Conservation (phyloP, 2,329 filamentous ascomycete species). For the Lecanicillium sp. region DNA sequence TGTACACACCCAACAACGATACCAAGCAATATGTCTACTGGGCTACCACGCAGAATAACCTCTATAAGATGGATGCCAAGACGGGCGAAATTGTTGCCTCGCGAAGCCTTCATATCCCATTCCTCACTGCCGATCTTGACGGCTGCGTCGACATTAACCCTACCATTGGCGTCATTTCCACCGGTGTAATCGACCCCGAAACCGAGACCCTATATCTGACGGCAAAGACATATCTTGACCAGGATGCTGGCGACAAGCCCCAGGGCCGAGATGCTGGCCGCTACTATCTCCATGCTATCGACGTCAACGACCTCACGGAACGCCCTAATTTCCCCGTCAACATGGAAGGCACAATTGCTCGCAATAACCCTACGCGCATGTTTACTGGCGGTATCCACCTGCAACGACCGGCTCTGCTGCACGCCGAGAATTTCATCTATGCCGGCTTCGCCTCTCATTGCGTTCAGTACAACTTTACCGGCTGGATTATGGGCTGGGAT, state of each 20-base stretch:
- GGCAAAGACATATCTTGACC: conserved; percentile 32
- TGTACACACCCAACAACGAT: conserved; percentile 38
- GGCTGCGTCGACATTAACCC: conserved; percentile 40
- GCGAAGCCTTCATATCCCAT: conserved; percentile 40
- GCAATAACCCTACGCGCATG: conserved; percentile 37
- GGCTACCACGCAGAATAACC: conserved; percentile 48
- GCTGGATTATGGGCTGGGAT: conserved; percentile 41
- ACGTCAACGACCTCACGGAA: conserved; percentile 28
- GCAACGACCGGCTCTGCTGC: conserved; percentile 39
- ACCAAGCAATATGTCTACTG: conserved; percentile 45
- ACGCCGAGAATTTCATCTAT: conserved; percentile 38
- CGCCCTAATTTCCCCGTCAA: conserved; percentile 36
- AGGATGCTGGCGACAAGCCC: conserved; percentile 17
- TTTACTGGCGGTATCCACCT: conserved; percentile 44
- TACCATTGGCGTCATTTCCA: conserved; percentile 36
- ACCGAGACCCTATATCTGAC: conserved; percentile 36
- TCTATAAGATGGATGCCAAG: conserved; percentile 47
- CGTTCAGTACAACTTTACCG: conserved; percentile 47
- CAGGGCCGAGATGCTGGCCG: conserved; percentile 26
- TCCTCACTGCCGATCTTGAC: conserved; percentile 37
- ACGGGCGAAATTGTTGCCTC: conserved; percentile 41
- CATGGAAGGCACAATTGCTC: conserved; percentile 35
- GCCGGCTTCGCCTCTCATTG: conserved; percentile 47
- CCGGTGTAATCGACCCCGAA: conserved; percentile 35
- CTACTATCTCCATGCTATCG: conserved; percentile 28